A percentile compares a stretch with the other conserved stretches of the same genome.
phyloP scores from a whole-genome alignment of 208 protist species.

The Trypanosoma vivax region DNA sequence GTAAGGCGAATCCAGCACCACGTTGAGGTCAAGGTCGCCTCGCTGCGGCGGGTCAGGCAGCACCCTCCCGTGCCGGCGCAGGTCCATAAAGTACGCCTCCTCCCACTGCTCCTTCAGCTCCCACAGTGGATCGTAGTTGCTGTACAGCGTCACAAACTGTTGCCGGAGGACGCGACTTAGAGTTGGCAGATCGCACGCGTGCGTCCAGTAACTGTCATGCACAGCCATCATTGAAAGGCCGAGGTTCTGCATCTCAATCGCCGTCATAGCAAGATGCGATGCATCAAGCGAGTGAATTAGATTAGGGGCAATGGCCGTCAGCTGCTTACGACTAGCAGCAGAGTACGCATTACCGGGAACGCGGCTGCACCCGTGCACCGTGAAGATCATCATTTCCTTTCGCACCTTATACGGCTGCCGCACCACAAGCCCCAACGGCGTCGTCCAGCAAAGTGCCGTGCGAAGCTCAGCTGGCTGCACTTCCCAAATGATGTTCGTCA shows the following conservation, averaged over 20 bases:
- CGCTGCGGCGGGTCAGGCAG: slow-evolving; percentile 85
- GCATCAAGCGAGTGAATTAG: slow-evolving; percentile 98
- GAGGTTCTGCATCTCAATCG: slow-evolving; percentile 84
- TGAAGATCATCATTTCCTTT: slow-evolving; percentile 82
- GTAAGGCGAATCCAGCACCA: slow-evolving; percentile 85
- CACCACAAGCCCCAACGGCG: slow-evolving; percentile 94
- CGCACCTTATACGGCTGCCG: slow-evolving; percentile 93
- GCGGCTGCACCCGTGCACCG: slow-evolving; percentile 60
- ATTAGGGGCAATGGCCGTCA: slow-evolving; percentile 97
- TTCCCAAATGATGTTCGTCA: slow-evolving; percentile 64
- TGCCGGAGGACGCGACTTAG: slow-evolving; percentile 92
- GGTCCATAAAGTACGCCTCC: slow-evolving; percentile 83
- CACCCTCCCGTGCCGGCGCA: slow-evolving; percentile 71
- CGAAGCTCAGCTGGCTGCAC: slow-evolving; percentile 77
- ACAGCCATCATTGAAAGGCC: slow-evolving; percentile 94
- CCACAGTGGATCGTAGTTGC: slow-evolving; percentile 85
- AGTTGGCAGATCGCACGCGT: slow-evolving; percentile 89
- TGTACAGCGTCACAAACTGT: slow-evolving; percentile 96
- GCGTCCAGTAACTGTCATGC: slow-evolving; percentile 98
- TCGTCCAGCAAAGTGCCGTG: slow-evolving; percentile 91
- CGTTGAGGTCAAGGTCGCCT: slow-evolving; percentile 77
- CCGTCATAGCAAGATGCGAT: slow-evolving; percentile 97
- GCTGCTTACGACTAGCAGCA: slow-evolving; percentile 81
- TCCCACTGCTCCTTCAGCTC: slow-evolving; percentile 91
- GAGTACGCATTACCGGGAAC: slow-evolving; percentile 65